phyloP scores from a whole-genome alignment of 208 protist genomes.

The Acanthamoeba divionensis region DNA sequence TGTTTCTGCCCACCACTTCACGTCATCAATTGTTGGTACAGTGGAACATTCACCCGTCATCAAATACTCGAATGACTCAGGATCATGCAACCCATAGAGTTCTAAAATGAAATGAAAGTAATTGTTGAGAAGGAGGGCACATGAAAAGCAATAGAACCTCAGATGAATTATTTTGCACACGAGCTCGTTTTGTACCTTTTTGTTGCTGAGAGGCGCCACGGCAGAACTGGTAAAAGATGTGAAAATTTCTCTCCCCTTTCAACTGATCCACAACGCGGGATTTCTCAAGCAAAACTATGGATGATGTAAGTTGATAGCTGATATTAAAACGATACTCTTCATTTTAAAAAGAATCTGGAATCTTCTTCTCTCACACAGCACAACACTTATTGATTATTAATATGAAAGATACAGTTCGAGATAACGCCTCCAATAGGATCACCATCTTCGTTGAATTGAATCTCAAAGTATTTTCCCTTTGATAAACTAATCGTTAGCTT shows the following conservation, averaged over 20 bases:
- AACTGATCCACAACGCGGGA: slow-evolving; percentile 74
- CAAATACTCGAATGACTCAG: slow-evolving; percentile 83
- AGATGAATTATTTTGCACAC: too few relatives aligned
- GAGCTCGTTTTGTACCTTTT: slow-evolving; percentile 27
- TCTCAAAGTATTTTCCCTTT: slow-evolving; percentile 77
- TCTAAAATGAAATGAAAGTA: slow-evolving; percentile 39
- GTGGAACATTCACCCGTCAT: slow-evolving; percentile 73
- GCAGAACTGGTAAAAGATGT: slow-evolving; percentile 85
- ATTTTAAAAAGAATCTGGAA: background rate
- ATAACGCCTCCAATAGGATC: slow-evolving; percentile 60
- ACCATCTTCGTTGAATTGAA: slow-evolving; percentile 66
- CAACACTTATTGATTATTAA: too few relatives aligned
- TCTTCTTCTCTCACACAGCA: too few relatives aligned
- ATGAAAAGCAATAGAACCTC: slow-evolving; percentile 49
- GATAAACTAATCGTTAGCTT: background rate
- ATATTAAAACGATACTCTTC: background rate
- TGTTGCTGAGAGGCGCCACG: slow-evolving; percentile 66
- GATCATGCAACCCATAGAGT: slow-evolving; percentile 44
- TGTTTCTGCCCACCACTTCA: slow-evolving; percentile 69
- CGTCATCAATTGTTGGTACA: slow-evolving; percentile 77
- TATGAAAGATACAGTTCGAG: slow-evolving; percentile 66
- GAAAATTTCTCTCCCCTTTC: slow-evolving; percentile 83
- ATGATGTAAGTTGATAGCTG: background rate
- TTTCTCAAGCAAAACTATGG: slow-evolving; percentile 56
- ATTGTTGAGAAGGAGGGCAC: slow-evolving; percentile 1